Evolutionary conservation across 805 yeast genomes (phyloP), one percentile per base, ranked within the genome.

Genomic region (Lipomyces mesembrius): DNA sequence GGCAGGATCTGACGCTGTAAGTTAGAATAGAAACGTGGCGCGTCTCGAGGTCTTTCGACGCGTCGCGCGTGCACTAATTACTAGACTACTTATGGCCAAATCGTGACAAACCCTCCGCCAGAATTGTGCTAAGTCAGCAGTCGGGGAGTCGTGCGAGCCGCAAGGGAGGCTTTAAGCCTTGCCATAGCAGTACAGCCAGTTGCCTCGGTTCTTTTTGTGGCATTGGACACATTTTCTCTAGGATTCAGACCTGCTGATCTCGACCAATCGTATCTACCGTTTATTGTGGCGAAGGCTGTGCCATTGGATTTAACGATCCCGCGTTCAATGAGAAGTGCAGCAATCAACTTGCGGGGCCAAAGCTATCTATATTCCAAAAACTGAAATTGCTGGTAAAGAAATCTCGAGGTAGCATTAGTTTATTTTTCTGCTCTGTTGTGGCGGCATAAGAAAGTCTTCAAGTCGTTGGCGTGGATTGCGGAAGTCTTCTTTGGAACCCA

Each of bases 171-270:
- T n/a, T n/a, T n/a, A n/a, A n/a, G n/a, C n/a, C 27, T 25, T 25
- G 27, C 29, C 29, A n/a, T 27, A 4, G 3, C 29, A 3, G 29
- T 27, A 27, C 29, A 27, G 32, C 32, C 32, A 5, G 32, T 1
- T 29, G 32, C 32, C 60, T 57, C 65, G 22, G 69, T 64, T 6
- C 61, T 71, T 17, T 71, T 71, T 2, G 72, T 71, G 59, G 69
- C 73, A 11, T 66, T 71, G 17, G 73, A 71, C 51, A 71, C 73
- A 6, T 71, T 62, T 55, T 62, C 66, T 3, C 59, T 71, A 2
- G 72, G 74, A 29, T 74, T 72, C 74, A 68, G 76, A 37, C 76
- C 76, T 2, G 64, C 74, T 11, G 76, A 74, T 56, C 69, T 74
- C 25, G 71, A 74, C 61, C 72, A 70, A 32, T 71, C 66, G 22